phyloP scores from a whole-genome alignment of 2,329 filamentous ascomycete genomes.

The Penicillium occitanis region DNA sequence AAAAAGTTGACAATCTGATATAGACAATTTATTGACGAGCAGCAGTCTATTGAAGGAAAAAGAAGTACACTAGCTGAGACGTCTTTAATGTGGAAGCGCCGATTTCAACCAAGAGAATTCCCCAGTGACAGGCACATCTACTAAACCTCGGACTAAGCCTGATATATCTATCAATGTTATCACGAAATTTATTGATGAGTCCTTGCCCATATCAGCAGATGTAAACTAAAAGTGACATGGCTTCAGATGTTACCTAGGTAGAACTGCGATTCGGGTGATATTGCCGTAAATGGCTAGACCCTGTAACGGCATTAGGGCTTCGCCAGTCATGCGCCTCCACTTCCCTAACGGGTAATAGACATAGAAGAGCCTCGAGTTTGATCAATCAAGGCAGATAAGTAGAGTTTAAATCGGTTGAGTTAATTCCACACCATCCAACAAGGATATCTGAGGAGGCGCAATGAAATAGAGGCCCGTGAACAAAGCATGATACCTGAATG shows the following conservation, averaged over 20 bases:
- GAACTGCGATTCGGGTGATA: background rate
- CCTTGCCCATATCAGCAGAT: no score
- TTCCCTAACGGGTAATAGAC: background rate
- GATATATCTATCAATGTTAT: background rate
- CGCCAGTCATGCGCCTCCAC: background rate
- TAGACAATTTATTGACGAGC: background rate
- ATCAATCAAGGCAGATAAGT: background rate
- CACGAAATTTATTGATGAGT: background rate
- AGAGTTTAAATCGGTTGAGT: background rate
- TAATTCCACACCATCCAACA: background rate
- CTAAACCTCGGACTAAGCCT: background rate
- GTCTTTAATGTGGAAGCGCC: no score
- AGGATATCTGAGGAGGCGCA: background rate
- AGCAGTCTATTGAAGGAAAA: background rate
- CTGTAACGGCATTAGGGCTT: background rate
- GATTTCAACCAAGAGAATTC: no score
- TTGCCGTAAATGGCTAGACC: background rate
- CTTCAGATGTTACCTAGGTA: background rate
- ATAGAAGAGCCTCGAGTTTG: background rate
- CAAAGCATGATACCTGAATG: background rate
- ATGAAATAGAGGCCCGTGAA: background rate
- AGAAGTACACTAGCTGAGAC: no score
- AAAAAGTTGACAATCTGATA: background rate
- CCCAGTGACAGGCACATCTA: no score
- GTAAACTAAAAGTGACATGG: background rate